Percentiles rank a stretch among this genome's conserved stretches.
Conservation (phyloP, 2,329 filamentous ascomycete genomes). For the Penicillium sp. region DNA sequence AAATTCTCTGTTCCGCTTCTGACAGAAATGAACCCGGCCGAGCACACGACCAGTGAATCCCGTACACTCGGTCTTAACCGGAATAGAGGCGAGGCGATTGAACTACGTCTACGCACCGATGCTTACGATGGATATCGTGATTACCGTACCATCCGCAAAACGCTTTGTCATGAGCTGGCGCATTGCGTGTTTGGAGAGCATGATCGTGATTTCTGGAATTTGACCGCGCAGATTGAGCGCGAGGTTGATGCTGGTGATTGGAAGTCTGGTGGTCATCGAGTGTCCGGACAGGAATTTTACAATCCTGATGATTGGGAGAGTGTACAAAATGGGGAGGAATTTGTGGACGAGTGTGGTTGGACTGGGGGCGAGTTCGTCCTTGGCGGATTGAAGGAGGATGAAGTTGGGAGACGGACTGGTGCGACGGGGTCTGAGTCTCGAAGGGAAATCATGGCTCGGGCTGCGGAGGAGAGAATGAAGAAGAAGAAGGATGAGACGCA, state of each 20-base stretch:
- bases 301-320: conserved; percentile 53
- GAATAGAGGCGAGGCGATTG: conserved; percentile 82
- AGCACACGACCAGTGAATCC: conserved; percentile 76
- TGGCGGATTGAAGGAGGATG: conserved; percentile 48
- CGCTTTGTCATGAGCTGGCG: conserved; percentile 88
- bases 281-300: conserved; percentile 57
- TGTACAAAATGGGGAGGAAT: conserved; percentile 43
- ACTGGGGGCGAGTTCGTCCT: conserved; percentile 72
- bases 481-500: conserved; percentile 26
- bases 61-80: conserved; percentile 80
- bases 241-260: conserved; percentile 80
- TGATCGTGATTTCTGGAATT: conserved; percentile 80
- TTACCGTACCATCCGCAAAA: conserved; percentile 84
- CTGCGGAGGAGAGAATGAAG: conserved; percentile 61
- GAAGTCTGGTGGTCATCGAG: conserved; percentile 60
- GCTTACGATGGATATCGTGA: conserved; percentile 89
- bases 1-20: conserved; percentile 77
- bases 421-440: conserved; percentile 52
- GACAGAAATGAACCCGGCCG: conserved; percentile 89
- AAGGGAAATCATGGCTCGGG: conserved; percentile 68
- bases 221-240: conserved; percentile 78
- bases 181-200: conserved; percentile 86
- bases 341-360: conserved; percentile 68
- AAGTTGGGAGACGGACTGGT: conserved; percentile 32
- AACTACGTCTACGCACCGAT: conserved; percentile 85